Base-by-base conservation (phyloP, 2,329 filamentous ascomycete genomes). In the Cordyceps farinosa region DNA sequence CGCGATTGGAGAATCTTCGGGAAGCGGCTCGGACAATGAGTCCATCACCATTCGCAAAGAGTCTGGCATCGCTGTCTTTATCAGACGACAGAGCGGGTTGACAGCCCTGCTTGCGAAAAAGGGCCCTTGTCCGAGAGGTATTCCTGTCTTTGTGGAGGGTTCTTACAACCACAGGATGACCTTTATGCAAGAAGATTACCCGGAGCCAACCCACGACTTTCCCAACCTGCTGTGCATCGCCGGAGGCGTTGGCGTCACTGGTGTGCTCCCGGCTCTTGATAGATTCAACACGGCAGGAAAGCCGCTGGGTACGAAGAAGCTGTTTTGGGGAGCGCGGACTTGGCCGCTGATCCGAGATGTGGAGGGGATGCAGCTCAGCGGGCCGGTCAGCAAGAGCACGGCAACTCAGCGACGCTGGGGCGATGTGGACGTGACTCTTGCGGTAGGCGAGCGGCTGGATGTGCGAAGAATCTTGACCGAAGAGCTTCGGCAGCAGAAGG, bases 231-330 rank as follows among this genome's bases (percentile, higher is more conserved):
- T 74, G 7, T 69, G 67, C 61, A 72, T 74, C 6, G 72, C 72
- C 0, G 73, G 73, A 3, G 73, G 73, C 32, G 73, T 74, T 6
- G 73, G 73, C 17, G 64, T 73, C 44, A 73, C 73, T 2, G 73
- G 67, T 5, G 67, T 73, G 0, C 52, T 74, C 1, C 71, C 72
- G 3, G 65, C 68, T 3, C 65, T 74, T 2, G 65, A 67, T 47
- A 58, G 57, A 36, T 69, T 69, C 1, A 56, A 69, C 6, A 70
- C 64, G 5, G 60, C 69, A 13, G 68, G 65, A 6, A 61, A 63
- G 13, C 63, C 67, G 5, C 32, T 68, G 8, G 72, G 72, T 0
- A 66, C 64, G 0, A 70, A 69, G 17, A 74, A 71, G 63, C 53
- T 74, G 0, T 74, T 67, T 62, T 74, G 73, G 73, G 71, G 71